These are phyloP conservation scores for Ceratorhiza oryzae-sativae DNA, from an alignment of 1,284 basidiomycete genomes.

Conservation along the genomic window DNA sequence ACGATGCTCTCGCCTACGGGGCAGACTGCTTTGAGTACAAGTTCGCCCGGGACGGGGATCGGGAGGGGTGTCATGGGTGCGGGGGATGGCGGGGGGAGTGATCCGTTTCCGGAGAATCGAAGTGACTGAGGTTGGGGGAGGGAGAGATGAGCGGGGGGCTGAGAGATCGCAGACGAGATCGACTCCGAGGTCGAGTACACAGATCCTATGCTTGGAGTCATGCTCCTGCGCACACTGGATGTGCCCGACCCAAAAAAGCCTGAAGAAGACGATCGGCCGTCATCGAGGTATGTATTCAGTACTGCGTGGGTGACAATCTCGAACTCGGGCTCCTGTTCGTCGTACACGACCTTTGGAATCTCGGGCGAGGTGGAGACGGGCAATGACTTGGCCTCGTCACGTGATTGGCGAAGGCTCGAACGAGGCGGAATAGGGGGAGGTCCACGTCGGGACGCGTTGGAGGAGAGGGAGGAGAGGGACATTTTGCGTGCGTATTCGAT, in stretches of 20 bases:
- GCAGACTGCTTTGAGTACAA: slow-evolving; percentile 24
- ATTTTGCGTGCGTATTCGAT: slow-evolving; percentile 29
- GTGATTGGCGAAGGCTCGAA: slow-evolving; percentile 19
- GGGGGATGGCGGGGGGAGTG: slow-evolving; percentile 18
- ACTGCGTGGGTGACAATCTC: slow-evolving; percentile 31
- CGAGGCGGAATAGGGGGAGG: slow-evolving; percentile 31
- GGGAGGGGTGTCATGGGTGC: slow-evolving; percentile 16
- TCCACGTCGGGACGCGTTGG: slow-evolving; percentile 11
- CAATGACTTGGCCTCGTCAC: slow-evolving; percentile 1
- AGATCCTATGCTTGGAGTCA: slow-evolving; percentile 28
- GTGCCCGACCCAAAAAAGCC: slow-evolving; percentile 17
- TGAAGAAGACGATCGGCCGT: slow-evolving; percentile 6
- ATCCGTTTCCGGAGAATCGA: not conserved
- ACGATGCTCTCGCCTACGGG: slow-evolving; percentile 34
- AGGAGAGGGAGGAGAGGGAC: slow-evolving; percentile 33
- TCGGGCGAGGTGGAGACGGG: not conserved
- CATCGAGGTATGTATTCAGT: slow-evolving; percentile 16
- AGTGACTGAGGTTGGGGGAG: not conserved
- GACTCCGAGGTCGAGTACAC: slow-evolving; percentile 23
- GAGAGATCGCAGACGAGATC: not conserved
- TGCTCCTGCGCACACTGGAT: slow-evolving; percentile 20
- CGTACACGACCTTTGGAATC: slow-evolving; percentile 21
- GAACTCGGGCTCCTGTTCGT: slow-evolving; percentile 33
- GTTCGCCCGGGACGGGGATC: not conserved
- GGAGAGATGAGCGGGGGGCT: not conserved